Conservation (phyloP, 257 asterid species). For the Penstemon barbatus region DNA sequence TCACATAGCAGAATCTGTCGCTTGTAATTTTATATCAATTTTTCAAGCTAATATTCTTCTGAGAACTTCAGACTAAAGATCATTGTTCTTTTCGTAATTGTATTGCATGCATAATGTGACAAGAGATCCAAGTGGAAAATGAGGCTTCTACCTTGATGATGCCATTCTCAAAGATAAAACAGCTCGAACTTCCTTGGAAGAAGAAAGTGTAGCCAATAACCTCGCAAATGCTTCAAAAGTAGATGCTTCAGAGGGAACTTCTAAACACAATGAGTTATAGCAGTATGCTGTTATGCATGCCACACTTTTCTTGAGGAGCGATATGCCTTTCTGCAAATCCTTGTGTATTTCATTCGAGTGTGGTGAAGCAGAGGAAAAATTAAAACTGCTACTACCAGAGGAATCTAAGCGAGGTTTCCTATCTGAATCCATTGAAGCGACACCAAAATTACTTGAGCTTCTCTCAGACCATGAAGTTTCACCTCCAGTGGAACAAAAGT, state of each 20-base stretch:
- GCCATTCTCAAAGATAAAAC: conserved; percentile 69
- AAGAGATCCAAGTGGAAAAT: conserved; percentile 6
- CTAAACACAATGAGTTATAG: conserved; percentile 66
- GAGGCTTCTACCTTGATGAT: conserved; percentile 61
- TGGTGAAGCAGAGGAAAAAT: conserved; percentile 73
- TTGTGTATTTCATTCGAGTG: conserved; percentile 84
- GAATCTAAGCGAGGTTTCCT: conserved; percentile 79
- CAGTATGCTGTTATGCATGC: conserved; percentile 91
- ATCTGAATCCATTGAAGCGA: conserved; percentile 90
- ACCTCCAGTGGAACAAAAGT: conserved; percentile 73
- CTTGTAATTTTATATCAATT: not conserved
- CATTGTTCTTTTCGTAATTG: not conserved
- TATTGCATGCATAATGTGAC: conserved; percentile 7
- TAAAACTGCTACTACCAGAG: conserved; percentile 70
- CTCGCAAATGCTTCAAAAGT: conserved; percentile 93
- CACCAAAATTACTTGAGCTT: conserved; percentile 91
- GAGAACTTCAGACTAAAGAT: conserved; percentile 4
- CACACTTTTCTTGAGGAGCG: conserved; percentile 97
- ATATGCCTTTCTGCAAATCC: conserved; percentile 98
- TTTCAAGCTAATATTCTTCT: conserved; percentile 1
- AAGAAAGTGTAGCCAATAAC: conserved; percentile 80
- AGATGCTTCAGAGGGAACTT: conserved; percentile 82
- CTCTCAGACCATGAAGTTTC: conserved; percentile 95
- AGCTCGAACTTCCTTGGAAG: conserved; percentile 89
- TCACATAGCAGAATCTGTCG: conserved; percentile 9